Conservation (phyloP, 768 basidiomycete species). For the Lepiota venenata region DNA sequence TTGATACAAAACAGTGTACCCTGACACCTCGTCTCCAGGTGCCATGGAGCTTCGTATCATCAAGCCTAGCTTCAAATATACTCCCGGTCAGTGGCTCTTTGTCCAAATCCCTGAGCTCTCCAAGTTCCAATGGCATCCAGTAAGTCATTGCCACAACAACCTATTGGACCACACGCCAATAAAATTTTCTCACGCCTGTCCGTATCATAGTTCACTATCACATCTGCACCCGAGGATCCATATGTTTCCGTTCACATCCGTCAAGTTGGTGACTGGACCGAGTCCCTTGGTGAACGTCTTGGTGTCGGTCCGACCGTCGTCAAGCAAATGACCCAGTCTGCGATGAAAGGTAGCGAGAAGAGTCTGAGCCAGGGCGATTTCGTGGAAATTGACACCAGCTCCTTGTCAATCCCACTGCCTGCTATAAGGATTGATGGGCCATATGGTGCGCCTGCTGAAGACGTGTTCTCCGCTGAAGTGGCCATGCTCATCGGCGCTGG, state of each 20-base stretch:
- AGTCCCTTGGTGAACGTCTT: constrained; percentile 79
- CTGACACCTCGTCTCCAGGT: constrained; percentile 34
- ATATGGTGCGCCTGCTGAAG: constrained; percentile 91
- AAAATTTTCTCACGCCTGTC: constrained; percentile 11
- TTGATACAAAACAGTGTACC: constrained; percentile 1
- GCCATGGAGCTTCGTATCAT: constrained; percentile 92
- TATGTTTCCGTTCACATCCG: constrained; percentile 91
- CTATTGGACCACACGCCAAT: constrained; percentile 4
- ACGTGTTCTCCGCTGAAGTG: constrained; percentile 82
- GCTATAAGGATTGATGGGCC: constrained; percentile 82
- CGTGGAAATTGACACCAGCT: constrained; percentile 65
- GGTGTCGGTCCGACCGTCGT: constrained; percentile 79
- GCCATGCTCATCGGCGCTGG: constrained; percentile 92
- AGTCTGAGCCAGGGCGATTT: constrained; percentile 68
- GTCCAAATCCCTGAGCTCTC: constrained; percentile 87
- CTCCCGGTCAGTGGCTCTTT: constrained; percentile 90
- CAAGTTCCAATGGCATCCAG: constrained; percentile 91
- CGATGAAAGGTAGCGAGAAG: constrained; percentile 75
- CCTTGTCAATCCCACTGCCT: constrained; percentile 55
- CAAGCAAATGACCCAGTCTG: constrained; percentile 72
- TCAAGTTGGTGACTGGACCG: constrained; percentile 90
- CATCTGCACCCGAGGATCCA: constrained; percentile 91
- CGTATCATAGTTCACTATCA: constrained; percentile 77
- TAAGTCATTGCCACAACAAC: constrained; percentile 34
- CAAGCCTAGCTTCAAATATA: constrained; percentile 91